Base-by-base conservation (phyloP, 1,284 basidiomycete genomes). In the Baeospora myosura region DNA sequence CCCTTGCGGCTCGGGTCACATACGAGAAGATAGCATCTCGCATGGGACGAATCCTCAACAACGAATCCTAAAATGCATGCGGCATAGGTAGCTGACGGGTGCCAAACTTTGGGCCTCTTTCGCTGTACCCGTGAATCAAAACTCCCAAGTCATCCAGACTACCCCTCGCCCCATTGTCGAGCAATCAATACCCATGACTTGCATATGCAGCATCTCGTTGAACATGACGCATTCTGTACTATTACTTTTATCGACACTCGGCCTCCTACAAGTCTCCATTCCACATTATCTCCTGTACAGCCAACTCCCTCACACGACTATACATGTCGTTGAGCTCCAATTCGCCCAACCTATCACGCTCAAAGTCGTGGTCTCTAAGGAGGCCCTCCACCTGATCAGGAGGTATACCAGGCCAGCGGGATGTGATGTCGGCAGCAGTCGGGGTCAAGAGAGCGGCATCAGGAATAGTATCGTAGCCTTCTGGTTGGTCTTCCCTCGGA, bases 381-480 rank as follows among this genome's bases (percentile, higher is more conserved):
- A 86, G 56, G 7, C 68, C 71, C 7, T 76, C 72, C 6, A 81
- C 64, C 53, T 80, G 72, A 35, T 84, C 83, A 5, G 62, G 65
- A 2, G 79, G 72, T 61, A 81, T 71, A 3, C 81, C 80, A 5
- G 80, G 75, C 74, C 82, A 87, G 11, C 84, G 71, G 7, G 80
- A 76, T 12, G 64, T 61, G 21, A 86, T 73, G 52, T 86, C 81
- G 5, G 69, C 65, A 36, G 57, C 54, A 1, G 72, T 61, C 5
- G 85, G 82, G 8, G 73, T 63, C 4, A 69, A 57, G 20, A 79
- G 53, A 11, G 76, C 76, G 35, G 76, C 69, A 20, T 66, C 62
- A 8, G 81, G 79, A 30, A 65, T 57, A 11, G 75, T 66, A 44
- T 76, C 68, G 48, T 71, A 74, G 1, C 72, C 73, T 24, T 69